Evolutionary conservation across 1,284 basidiomycete species (phyloP), one percentile per base, ranked within the genome.

Genomic region (Boletus mariae): DNA sequence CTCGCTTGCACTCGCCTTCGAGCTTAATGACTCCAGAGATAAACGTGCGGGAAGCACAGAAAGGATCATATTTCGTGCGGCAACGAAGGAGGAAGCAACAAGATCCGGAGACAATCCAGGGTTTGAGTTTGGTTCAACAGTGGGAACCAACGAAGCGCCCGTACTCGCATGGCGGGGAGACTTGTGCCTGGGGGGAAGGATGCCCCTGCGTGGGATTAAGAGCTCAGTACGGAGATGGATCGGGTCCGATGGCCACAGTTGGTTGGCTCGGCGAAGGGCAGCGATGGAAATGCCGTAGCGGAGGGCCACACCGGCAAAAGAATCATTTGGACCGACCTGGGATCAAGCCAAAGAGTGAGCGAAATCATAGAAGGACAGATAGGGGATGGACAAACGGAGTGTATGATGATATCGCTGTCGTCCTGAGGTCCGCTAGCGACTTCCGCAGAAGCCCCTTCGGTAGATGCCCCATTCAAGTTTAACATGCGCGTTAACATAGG

Each of bases 241-340:
- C 0, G 91, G 80, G 67, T 97, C 94, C 13, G 89, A 87, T 1
- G 90, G 71, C 94, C 94, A 97, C 5, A 98, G 76, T 58, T 94
- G 91, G 71, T 98, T 98, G 40, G 84, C 85, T 59, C 84, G 80
- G 45, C 93, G 85, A 12, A 98, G 77, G n/a, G 88, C 85, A 12
- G 90, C 79, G 46, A 95, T 75, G 9, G 85, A 80, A 51, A 94
- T 87, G 4, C 91, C 92, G 67, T 96, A 96, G 60, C 86, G 88
- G 44, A 97, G 75, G 0, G 94, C 85, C 20, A 97, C 86, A 13
- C 91, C 87, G 13, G 91, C 82, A 15, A 96, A 73, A 3, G 92
- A 90, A 64, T 97, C 94, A 20, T 76, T 78, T 5, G 83, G 74
- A 52, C 76, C 73, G 32, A 96, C 77, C 92, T 90, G 56, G 5